These are phyloP conservation scores for Piromyces finnis DNA, from an alignment of 192 early-diverging fungal genomes.

Conservation along the genomic window DNA sequence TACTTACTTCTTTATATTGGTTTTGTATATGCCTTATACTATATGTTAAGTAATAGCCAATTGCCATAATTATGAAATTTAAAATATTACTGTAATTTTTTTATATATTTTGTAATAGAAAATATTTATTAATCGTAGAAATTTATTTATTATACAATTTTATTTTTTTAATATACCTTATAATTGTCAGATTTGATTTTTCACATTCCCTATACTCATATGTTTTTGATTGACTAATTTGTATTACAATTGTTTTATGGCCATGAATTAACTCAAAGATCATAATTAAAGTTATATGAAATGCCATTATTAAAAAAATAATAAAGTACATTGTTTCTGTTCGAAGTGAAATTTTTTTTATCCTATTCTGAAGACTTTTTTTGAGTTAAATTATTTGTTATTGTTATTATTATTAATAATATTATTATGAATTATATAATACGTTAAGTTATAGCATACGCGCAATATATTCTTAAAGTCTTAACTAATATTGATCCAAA, in stretches of 20 bases:
- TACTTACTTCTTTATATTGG: background rate
- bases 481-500: background rate
- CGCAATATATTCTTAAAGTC: background rate
- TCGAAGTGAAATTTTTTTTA: no score
- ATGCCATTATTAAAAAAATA: background rate
- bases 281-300: background rate
- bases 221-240: background rate
- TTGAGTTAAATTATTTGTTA: no score
- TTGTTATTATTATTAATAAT: no score
- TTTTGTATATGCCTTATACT: background rate
- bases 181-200: background rate
- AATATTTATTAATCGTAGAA: no score
- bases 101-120: no score
- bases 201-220: background rate
- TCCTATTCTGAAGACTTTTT: no score
- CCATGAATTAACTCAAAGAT: background rate
- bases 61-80: background rate
- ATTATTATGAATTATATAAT: no score
- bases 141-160: no score
- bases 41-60: background rate
- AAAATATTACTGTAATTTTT: no score
- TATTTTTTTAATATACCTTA: background rate
- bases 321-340: background rate
- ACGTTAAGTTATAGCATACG: background rate
- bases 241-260: background rate